Evolutionary conservation across 257 asterid species (phyloP), one percentile per base, ranked within the genome.

Genomic region (Jacaranda mimosifolia): DNA sequence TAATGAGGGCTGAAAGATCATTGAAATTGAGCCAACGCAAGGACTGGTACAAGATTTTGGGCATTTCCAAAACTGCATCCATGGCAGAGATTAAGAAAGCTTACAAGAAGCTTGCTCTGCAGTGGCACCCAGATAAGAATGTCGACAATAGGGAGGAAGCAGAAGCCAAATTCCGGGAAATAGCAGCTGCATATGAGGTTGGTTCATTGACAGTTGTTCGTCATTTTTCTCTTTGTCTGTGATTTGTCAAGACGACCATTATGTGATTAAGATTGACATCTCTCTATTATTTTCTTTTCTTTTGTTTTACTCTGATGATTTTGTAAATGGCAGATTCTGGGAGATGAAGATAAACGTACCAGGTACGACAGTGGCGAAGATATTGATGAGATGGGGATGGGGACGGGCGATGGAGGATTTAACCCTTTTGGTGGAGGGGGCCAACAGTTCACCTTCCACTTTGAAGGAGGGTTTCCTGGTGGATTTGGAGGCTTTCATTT

Each of bases 101-200:
- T 49, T 93, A 93, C 87, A 96, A 91, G 88, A 96, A 86, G 85
- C 97, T 96, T 64, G 99, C 97, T 58, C 81, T 96, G 88, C 97
- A 92, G 73, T 96, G 98, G 97, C 99, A 96, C 77, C 98, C 98
- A 4, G 98, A 93, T 82, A 93, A 93, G 86, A 93, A 96, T 55
- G 93, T 86, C 8, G 96, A 90, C 79, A 93, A 96, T 59, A 89
- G 99, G 77, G 97, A 88, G 77, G 99, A 84, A 88, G 98, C 99
- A 32, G 97, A 93, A 82, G 90, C 90, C 75, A 88, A 92, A 77
- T 93, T 93, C 39, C 89, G 88, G 53, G 99, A 96, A 86, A 93
- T 96, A 82, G 97, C 98, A 63, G 98, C 97, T 65, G 97, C 99
- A 32, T 96, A 96, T 43, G 99, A 96, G 99, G 99, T 95, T 21